A percentile compares a stretch with the other conserved stretches of the same genome.
These are phyloP conservation scores for Rhizophora mangle DNA, from an alignment of 345 rosid genomes.

Conservation along the genomic window DNA sequence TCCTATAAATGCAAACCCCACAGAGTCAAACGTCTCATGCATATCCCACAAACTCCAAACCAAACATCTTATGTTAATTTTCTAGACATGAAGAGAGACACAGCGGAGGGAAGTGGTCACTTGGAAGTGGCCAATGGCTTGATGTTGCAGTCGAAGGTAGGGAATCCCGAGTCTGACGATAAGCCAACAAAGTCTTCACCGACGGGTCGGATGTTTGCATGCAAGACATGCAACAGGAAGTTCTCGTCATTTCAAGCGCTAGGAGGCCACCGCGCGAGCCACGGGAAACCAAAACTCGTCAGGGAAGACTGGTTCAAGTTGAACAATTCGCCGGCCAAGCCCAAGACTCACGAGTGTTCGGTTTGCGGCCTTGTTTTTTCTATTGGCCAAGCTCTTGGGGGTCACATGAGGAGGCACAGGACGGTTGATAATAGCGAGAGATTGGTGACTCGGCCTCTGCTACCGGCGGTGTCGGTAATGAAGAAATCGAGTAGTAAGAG, in stretches of 20 bases:
- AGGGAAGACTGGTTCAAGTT: too few relatives aligned
- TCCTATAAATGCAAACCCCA: too few relatives aligned
- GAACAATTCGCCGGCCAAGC: constrained; percentile 13
- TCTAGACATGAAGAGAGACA: too few relatives aligned
- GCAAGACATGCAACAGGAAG: constrained; percentile 82
- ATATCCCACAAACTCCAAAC: too few relatives aligned
- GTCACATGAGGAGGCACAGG: constrained; percentile 92
- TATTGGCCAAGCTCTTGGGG: constrained; percentile 87
- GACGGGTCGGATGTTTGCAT: constrained; percentile 44
- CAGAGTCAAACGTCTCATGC: too few relatives aligned
- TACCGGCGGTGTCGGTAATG: constrained; percentile 45
- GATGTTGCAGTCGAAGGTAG: constrained; percentile 64
- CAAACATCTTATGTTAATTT: too few relatives aligned
- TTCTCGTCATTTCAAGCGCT: constrained; percentile 84
- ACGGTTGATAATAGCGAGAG: constrained; percentile 4
- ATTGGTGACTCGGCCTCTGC: constrained; percentile 27
- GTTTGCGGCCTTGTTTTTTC: constrained; percentile 83
- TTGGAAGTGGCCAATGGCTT: constrained; percentile 51
- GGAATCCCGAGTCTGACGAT: constrained; percentile 11
- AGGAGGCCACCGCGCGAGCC: constrained; percentile 93
- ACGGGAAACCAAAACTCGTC: constrained; percentile 49
- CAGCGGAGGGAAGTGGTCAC: too few relatives aligned
- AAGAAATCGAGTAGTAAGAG: constrained; percentile 57
- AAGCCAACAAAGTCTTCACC: not conserved
- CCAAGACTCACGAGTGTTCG: constrained; percentile 72